A percentile compares a stretch with the other conserved stretches of the same genome.
Evolutionary conservation across 2,329 filamentous ascomycete genomes (phyloP).

Genomic region (Juglanconis sp.): DNA sequence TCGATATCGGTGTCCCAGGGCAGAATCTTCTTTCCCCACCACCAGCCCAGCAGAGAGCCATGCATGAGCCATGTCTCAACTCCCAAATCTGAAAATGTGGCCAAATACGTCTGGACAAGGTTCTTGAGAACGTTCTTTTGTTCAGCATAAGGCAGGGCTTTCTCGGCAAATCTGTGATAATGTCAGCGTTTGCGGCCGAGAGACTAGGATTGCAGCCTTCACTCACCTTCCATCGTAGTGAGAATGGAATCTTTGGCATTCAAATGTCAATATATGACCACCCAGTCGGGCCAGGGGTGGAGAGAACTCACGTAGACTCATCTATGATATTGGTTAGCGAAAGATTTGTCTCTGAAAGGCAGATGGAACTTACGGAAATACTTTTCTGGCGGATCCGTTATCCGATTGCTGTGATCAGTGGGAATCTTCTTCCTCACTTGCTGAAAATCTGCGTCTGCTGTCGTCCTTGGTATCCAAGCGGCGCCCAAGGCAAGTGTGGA

Average conservation of each 20-base stretch:
- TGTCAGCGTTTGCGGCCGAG: conserved; percentile 10
- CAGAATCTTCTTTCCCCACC: conserved; percentile 73
- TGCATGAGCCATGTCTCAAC: conserved; percentile 82
- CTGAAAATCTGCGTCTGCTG: conserved; percentile 20
- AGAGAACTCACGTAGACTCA: conserved; percentile 20
- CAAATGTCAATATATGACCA: background rate
- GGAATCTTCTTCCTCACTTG: conserved; percentile 23
- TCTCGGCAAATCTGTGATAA: conserved; percentile 33
- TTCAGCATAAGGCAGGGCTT: conserved; percentile 48
- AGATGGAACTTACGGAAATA: conserved; percentile 33
- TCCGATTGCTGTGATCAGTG: conserved; percentile 21
- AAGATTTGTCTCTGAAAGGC: background rate
- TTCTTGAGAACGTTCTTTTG: conserved; percentile 60
- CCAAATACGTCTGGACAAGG: conserved; percentile 70
- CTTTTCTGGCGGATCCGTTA: conserved; percentile 22
- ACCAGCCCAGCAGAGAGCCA: conserved; percentile 82
- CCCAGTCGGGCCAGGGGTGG: background rate
- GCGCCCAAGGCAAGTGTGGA: conserved; percentile 16
- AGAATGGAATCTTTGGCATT: conserved; percentile 30
- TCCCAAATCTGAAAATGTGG: conserved; percentile 61
- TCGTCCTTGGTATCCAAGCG: background rate
- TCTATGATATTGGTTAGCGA: conserved; percentile 11
- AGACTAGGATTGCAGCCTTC: conserved; percentile 3
- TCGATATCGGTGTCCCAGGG: conserved; percentile 78
- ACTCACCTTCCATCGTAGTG: conserved; percentile 36